Conservation (phyloP, 2,329 filamentous ascomycete genomes). For the Madurella mycetomatis region DNA sequence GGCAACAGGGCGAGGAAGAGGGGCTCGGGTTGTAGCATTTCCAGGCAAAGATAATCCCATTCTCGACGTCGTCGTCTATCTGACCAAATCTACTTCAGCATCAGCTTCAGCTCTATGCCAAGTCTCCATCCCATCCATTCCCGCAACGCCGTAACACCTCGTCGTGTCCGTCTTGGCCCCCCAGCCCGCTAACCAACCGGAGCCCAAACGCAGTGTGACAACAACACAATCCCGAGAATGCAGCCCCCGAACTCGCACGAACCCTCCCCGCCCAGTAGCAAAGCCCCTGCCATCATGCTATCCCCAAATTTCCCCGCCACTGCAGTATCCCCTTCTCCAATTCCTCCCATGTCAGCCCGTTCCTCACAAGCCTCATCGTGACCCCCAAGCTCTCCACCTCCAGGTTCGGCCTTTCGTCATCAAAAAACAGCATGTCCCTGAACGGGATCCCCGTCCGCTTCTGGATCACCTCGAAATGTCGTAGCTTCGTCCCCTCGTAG, state of each 20-base stretch:
- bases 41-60: too few species aligned
- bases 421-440: constrained; percentile 91
- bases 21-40: too few species aligned
- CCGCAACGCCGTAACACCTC: background rate
- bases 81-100: too few species aligned
- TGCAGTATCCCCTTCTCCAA: constrained; percentile 73
- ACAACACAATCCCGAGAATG: background rate
- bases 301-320: constrained; percentile 70
- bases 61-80: too few species aligned
- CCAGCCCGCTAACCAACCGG: background rate
- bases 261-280: background rate
- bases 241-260: background rate
- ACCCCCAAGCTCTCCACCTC: constrained; percentile 78
- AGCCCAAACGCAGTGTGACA: background rate
- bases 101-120: background rate
- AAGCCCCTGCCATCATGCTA: constrained; percentile 3
- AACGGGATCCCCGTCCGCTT: constrained; percentile 66
- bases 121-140: background rate
- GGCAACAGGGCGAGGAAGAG: too few species aligned
- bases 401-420: constrained; percentile 81
- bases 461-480: constrained; percentile 73
- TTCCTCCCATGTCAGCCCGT: constrained; percentile 73
- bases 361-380: constrained; percentile 74
- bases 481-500: constrained; percentile 76
- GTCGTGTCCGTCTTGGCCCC: background rate